Evolutionary conservation across 129 eudicot species (phyloP).

Genomic region (Chrysanthemum seticuspe): DNA sequence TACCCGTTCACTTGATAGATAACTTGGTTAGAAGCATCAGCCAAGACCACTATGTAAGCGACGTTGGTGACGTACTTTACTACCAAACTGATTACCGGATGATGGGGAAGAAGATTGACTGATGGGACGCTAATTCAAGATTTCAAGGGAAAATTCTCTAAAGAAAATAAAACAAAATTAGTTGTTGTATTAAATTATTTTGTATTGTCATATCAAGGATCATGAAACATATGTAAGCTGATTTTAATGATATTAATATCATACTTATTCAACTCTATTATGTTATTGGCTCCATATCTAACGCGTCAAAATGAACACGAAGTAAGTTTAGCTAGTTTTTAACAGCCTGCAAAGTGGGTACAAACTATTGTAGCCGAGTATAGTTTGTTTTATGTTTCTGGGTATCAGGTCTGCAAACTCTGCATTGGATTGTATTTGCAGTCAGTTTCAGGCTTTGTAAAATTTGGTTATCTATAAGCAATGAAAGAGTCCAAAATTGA

Average conservation of each 20-base stretch:
- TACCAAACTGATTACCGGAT: conserved; percentile 59
- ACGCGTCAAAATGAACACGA: too few species aligned
- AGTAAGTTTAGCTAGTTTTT: too few species aligned
- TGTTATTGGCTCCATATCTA: too few species aligned
- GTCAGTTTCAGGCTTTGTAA: too few species aligned
- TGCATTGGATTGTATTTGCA: too few species aligned
- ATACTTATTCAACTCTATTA: conserved; percentile 8
- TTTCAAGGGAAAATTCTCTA: conserved; percentile 16
- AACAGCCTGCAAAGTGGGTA: too few species aligned
- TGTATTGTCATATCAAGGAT: conserved; percentile 10
- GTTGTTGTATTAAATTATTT: conserved; percentile 16
- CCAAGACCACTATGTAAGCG: conserved; percentile 70
- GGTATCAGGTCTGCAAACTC: too few species aligned
- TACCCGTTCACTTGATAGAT: conserved; percentile 62
- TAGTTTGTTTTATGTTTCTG: too few species aligned
- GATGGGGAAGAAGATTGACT: conserved; percentile 31
- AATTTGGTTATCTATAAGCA: too few species aligned
- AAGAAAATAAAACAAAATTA: conserved; percentile 20
- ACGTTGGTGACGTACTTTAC: conserved; percentile 61
- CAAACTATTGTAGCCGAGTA: too few species aligned
- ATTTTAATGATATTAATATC: conserved; percentile 8
- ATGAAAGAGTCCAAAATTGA: too few species aligned
- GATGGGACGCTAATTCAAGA: conserved; percentile 13
- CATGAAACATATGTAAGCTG: conserved; percentile 11
- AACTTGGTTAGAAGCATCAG: conserved; percentile 52